Conservation (phyloP, 202 grass and related monocot species). For the Schoenoplectus tabernaemontani region DNA sequence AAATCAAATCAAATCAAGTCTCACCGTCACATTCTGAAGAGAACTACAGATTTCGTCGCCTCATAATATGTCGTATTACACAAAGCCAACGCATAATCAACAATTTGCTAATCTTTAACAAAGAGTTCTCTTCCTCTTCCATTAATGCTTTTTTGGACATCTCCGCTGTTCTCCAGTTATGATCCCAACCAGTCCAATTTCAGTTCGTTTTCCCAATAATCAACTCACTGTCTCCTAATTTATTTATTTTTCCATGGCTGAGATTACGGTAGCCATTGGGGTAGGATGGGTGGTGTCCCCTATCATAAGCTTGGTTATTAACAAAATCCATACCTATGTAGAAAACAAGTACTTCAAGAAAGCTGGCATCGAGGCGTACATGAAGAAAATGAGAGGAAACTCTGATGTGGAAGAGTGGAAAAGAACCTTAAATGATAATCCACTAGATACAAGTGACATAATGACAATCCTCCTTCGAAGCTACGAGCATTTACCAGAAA, state of each 20-base stretch:
- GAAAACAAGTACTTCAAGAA: neutral
- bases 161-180: too few relatives aligned
- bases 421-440: neutral
- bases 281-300: neutral
- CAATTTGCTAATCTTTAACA: too few relatives aligned
- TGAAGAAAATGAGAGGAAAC: neutral
- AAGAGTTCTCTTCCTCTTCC: too few relatives aligned
- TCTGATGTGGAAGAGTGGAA: neutral
- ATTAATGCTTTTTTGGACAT: too few relatives aligned
- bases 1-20: too few relatives aligned
- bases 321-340: neutral
- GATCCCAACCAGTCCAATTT: too few relatives aligned
- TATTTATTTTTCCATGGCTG: neutral
- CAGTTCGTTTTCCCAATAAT: too few relatives aligned
- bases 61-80: too few relatives aligned
- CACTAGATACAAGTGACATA: neutral
- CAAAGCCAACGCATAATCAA: too few relatives aligned
- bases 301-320: neutral
- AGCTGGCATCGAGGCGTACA: neutral
- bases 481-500: neutral
- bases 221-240: too few relatives aligned
- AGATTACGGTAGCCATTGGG: neutral
- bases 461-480: neutral
- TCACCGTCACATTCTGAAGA: too few relatives aligned
- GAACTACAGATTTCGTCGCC: too few relatives aligned